Percentiles rank a stretch among this genome's conserved stretches.
Conservation (phyloP, 208 protist species). For the Trypanosoma congolense region DNA sequence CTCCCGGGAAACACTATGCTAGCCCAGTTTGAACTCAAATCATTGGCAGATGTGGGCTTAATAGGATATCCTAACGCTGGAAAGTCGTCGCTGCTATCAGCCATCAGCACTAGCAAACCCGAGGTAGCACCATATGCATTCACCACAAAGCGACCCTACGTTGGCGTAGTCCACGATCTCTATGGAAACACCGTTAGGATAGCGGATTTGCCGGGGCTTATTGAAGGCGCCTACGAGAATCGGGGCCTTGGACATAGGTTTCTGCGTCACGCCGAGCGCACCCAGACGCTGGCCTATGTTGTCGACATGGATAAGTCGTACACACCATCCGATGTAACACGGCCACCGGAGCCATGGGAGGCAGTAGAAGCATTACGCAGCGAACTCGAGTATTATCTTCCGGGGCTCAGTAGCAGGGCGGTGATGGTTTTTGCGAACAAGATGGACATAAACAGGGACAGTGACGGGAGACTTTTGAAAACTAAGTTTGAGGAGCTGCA, state of each 20-base stretch:
- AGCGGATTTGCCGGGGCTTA: conserved; percentile 88
- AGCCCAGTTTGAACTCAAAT: conserved; percentile 87
- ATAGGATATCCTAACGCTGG: conserved; percentile 91
- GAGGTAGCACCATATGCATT: conserved; percentile 85
- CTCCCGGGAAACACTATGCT: conserved; percentile 90
- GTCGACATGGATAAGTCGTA: conserved; percentile 86
- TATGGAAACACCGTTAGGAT: conserved; percentile 80
- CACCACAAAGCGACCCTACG: conserved; percentile 87
- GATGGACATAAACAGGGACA: conserved; percentile 81
- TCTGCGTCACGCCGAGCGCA: conserved; percentile 89
- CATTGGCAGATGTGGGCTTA: conserved; percentile 88
- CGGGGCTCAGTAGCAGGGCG: conserved; percentile 54
- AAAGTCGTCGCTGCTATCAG: conserved; percentile 88
- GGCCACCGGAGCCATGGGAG: conserved; percentile 68
- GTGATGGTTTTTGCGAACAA: conserved; percentile 90
- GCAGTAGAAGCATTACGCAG: conserved; percentile 66
- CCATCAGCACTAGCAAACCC: conserved; percentile 83
- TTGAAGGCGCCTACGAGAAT: conserved; percentile 89
- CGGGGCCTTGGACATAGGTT: conserved; percentile 87
- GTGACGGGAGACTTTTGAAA: conserved; percentile 27
- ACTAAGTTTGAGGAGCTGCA: conserved; percentile 68
- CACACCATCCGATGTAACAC: conserved; percentile 26
- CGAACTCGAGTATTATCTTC: conserved; percentile 87
- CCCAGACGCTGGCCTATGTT: conserved; percentile 79
- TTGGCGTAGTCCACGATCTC: conserved; percentile 81